Evolutionary conservation across 2,329 filamentous ascomycete genomes (phyloP).

Genomic region (Pseudogymnoascus verrucosus): DNA sequence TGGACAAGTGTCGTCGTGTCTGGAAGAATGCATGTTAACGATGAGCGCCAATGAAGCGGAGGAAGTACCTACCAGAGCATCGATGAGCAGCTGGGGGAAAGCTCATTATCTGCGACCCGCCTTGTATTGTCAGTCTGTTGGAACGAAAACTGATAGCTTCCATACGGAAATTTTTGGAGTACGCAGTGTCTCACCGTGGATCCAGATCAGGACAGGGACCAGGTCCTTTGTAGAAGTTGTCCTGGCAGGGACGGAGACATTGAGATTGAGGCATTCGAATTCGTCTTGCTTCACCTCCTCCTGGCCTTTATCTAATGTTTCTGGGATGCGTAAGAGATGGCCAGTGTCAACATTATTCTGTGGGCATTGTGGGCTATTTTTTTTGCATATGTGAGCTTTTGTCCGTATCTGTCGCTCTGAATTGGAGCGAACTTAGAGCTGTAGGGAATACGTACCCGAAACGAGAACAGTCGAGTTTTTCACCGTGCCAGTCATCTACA

Average conservation of each 20-base stretch:
- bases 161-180: neutral
- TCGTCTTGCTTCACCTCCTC: slow-evolving; percentile 4
- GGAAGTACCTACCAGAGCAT: too few relatives aligned
- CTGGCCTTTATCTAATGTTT: neutral
- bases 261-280: slow-evolving; percentile 9
- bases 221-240: neutral
- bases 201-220: slow-evolving; percentile 11
- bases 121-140: neutral
- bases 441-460: neutral
- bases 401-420: neutral
- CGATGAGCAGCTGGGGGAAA: slow-evolving; percentile 3
- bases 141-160: neutral
- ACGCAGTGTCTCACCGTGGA: slow-evolving; percentile 7
- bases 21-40: too few relatives aligned
- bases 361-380: slow-evolving; percentile 11
- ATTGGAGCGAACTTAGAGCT: too few relatives aligned
- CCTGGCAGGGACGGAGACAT: slow-evolving; percentile 5
- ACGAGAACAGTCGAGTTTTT: slow-evolving; percentile 2
- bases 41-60: too few relatives aligned
- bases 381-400: neutral
- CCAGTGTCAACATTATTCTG: slow-evolving; percentile 8
- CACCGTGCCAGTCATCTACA: neutral
- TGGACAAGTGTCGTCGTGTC: slow-evolving; percentile 23
- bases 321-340: slow-evolving; percentile 9
- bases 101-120: slow-evolving; percentile 11